Evolutionary conservation across 129 eudicot species (phyloP).

Genomic region (Chrysanthemum makinoi): DNA sequence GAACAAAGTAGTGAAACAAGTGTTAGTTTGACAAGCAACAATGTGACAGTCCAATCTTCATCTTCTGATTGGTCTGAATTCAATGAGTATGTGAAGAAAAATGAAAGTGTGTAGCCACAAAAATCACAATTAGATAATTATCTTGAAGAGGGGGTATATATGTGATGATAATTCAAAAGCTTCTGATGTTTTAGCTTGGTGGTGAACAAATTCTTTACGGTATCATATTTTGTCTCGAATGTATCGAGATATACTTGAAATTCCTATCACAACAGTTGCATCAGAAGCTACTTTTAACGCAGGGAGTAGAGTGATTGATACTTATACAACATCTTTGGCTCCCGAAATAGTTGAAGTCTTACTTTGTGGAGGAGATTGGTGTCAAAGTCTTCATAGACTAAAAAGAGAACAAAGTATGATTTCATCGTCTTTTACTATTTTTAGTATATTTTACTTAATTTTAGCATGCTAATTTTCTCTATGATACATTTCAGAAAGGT

Average conservation of each 20-base stretch:
- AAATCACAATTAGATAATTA: no score
- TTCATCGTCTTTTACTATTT: not conserved
- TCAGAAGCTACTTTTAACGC: not conserved
- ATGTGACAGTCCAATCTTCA: not conserved
- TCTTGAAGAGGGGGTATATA: no score
- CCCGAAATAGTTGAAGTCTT: not conserved
- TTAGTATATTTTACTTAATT: not conserved
- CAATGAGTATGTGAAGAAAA: no score
- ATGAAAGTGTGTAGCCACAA: no score
- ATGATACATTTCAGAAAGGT: not conserved
- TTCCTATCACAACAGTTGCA: not conserved
- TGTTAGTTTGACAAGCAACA: not conserved
- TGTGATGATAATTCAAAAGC: not conserved
- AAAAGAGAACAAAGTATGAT: constrained; percentile 10
- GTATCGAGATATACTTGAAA: not conserved
- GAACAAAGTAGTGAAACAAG: not conserved
- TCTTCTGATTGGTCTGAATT: no score
- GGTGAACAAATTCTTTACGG: not conserved
- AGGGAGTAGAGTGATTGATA: no score
- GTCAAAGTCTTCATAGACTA: not conserved
- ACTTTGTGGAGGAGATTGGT: no score
- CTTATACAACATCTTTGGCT: not conserved
- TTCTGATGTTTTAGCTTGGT: not conserved
- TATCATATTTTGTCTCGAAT: not conserved
- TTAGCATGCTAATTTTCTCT: not conserved